phyloP scores from a whole-genome alignment of 768 basidiomycete genomes.

The Solioccasus polychromus region DNA sequence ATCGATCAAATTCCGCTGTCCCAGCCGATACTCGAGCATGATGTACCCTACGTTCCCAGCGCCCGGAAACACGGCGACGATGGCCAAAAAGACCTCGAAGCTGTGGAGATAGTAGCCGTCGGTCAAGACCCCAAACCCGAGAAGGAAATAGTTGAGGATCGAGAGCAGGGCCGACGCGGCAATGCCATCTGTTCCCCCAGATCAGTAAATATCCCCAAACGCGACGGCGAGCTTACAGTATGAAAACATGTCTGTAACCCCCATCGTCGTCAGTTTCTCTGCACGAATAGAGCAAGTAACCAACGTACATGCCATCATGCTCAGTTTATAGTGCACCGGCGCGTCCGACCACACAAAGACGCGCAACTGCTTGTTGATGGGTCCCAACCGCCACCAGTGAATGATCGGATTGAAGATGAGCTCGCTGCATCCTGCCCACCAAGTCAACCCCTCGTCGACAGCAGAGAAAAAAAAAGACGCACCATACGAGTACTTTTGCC shows the following conservation, averaged over 20 bases:
- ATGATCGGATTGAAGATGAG: constrained; percentile 84
- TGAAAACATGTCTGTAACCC: constrained; percentile 44
- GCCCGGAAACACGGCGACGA: constrained; percentile 69
- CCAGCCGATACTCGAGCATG: constrained; percentile 70
- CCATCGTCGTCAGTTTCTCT: constrained; percentile 2
- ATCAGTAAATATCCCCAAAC: too few species aligned
- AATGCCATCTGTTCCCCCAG: constrained; percentile 55
- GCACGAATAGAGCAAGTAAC: neutral
- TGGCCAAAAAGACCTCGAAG: constrained; percentile 79
- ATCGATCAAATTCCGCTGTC: constrained; percentile 28
- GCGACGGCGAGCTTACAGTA: constrained; percentile 41
- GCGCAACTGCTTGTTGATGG: constrained; percentile 79
- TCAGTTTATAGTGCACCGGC: constrained; percentile 79
- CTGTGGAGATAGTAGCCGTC: constrained; percentile 76
- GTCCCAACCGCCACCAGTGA: constrained; percentile 74
- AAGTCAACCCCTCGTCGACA: neutral
- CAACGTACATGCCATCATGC: constrained; percentile 50
- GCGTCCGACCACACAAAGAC: constrained; percentile 76
- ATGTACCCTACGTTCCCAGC: constrained; percentile 70
- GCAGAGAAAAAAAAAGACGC: constrained; percentile 27
- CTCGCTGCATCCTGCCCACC: constrained; percentile 33
- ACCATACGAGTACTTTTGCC: constrained; percentile 88
- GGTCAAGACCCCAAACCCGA: constrained; percentile 68
- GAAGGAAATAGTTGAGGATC: constrained; percentile 69
- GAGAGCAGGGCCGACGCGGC: constrained; percentile 62